Percentiles rank a stretch among this genome's conserved stretches.
Evolutionary conservation across 2,329 filamentous ascomycete species (phyloP).

Genomic region (Pyrenochaeta sp.): DNA sequence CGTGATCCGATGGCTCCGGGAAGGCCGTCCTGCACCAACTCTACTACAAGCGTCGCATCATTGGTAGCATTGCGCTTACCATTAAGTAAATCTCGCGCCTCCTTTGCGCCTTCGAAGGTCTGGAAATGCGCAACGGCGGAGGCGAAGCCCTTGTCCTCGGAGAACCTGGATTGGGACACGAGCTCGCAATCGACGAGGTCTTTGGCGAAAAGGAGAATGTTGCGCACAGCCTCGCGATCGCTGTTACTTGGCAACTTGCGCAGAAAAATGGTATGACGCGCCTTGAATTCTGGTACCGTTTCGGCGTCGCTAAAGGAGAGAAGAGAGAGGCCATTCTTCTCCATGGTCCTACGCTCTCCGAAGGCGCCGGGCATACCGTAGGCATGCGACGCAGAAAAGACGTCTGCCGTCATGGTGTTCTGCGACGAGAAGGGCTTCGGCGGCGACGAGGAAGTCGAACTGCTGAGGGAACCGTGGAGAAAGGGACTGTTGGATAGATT

Average conservation of each 20-base stretch:
- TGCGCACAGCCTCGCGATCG: constrained; percentile 65
- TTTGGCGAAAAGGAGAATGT: constrained; percentile 71
- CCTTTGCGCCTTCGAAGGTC: constrained; percentile 64
- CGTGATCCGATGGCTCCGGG: constrained; percentile 55
- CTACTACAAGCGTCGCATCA: constrained; percentile 66
- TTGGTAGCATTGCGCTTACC: constrained; percentile 69
- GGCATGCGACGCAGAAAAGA: constrained; percentile 50
- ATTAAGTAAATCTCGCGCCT: constrained; percentile 66
- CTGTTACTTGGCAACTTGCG: constrained; percentile 68
- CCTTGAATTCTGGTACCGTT: constrained; percentile 31
- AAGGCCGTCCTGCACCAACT: constrained; percentile 59
- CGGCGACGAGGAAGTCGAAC: constrained; percentile 52
- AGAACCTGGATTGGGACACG: constrained; percentile 59
- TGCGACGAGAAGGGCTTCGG: constrained; percentile 46
- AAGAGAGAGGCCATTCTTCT: constrained; percentile 47
- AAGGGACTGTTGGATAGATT: constrained; percentile 52
- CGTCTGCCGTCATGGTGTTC: constrained; percentile 52
- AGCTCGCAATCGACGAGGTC: constrained; percentile 68
- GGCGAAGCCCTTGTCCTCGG: constrained; percentile 65
- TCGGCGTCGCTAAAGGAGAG: constrained; percentile 49
- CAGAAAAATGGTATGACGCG: constrained; percentile 58
- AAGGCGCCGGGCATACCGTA: constrained; percentile 52
- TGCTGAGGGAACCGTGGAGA: constrained; percentile 50
- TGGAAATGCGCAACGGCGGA: constrained; percentile 68
- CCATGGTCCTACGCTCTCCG: constrained; percentile 51